phyloP scores from a whole-genome alignment of 495 filamentous ascomycete species.

The Penicillium soppii region DNA sequence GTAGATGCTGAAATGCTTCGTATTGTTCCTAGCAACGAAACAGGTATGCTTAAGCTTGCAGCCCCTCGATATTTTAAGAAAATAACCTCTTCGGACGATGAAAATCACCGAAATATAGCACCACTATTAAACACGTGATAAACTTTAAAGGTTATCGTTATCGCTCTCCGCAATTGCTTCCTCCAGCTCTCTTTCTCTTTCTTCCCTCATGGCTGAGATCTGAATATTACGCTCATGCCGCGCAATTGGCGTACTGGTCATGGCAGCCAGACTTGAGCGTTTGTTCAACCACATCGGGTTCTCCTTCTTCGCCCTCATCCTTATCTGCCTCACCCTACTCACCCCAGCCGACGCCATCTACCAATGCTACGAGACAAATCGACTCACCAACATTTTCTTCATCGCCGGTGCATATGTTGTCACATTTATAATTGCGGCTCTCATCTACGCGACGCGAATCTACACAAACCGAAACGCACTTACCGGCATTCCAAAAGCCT shows the following conservation, averaged over 20 bases:
- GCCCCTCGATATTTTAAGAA: neutral
- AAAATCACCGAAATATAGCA: neutral
- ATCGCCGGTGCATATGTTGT: constrained; percentile 76
- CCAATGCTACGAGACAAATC: constrained; percentile 63
- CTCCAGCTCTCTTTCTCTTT: neutral
- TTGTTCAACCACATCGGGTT: constrained; percentile 83
- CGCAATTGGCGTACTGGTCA: constrained; percentile 22
- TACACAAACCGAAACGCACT: constrained; percentile 81
- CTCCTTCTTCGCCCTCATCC: constrained; percentile 70
- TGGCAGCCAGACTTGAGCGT: constrained; percentile 62
- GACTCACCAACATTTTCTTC: constrained; percentile 80
- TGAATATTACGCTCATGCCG: constrained; percentile 6
- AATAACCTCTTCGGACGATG: neutral
- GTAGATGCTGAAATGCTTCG: too few relatives aligned
- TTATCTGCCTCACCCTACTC: constrained; percentile 70
- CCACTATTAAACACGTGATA: neutral
- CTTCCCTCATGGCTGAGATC: constrained; percentile 4
- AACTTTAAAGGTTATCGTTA: constrained; percentile 6
- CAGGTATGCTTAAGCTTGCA: too few relatives aligned
- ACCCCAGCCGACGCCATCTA: constrained; percentile 82
- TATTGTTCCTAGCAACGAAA: too few relatives aligned
- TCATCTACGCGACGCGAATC: constrained; percentile 85
- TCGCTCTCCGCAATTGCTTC: neutral
- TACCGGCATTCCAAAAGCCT: constrained; percentile 77
- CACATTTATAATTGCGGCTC: constrained; percentile 65